These are phyloP conservation scores for Pisolithus tinctorius DNA, from an alignment of 768 basidiomycete species.

Conservation along the genomic window DNA sequence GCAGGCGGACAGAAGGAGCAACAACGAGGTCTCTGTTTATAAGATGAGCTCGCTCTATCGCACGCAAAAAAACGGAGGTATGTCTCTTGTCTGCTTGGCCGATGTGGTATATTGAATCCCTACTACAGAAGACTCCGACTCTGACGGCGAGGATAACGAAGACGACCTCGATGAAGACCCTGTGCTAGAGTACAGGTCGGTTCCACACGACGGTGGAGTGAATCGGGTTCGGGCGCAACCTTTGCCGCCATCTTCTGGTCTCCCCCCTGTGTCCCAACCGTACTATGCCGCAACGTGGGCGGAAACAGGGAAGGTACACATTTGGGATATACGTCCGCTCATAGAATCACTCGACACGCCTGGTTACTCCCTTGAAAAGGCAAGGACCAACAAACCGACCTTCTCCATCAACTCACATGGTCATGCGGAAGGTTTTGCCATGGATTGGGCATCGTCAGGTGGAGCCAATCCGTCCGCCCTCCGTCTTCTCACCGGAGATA, in stretches of 20 bases:
- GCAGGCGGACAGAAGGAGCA: conserved; percentile 73
- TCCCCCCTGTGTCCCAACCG: conserved; percentile 65
- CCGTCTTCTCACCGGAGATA: conserved; percentile 86
- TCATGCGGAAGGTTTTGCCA: conserved; percentile 86
- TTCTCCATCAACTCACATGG: conserved; percentile 86
- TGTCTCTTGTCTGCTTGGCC: conserved; percentile 19
- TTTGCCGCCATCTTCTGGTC: conserved; percentile 54
- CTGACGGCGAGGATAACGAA: conserved; percentile 69
- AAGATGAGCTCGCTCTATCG: conserved; percentile 85
- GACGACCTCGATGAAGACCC: conserved; percentile 88
- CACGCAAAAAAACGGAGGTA: conserved; percentile 83
- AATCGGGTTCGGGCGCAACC: conserved; percentile 94
- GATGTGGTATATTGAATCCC: conserved; percentile 42
- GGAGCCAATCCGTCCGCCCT: conserved; percentile 49
- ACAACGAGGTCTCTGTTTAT: conserved; percentile 87
- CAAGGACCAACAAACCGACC: conserved; percentile 54
- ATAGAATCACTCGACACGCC: conserved; percentile 87
- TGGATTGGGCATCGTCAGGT: conserved; percentile 90
- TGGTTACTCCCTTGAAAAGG: conserved; percentile 65
- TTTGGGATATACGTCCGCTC: conserved; percentile 89
- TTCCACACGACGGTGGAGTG: conserved; percentile 87
- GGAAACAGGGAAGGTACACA: conserved; percentile 95
- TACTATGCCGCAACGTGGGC: conserved; percentile 94
- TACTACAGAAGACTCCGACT: conserved; percentile 56
- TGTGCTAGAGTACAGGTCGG: conserved; percentile 82